These are phyloP conservation scores for Exophiala spinifera DNA, from an alignment of 2,329 filamentous ascomycete species.

Conservation along the genomic window DNA sequence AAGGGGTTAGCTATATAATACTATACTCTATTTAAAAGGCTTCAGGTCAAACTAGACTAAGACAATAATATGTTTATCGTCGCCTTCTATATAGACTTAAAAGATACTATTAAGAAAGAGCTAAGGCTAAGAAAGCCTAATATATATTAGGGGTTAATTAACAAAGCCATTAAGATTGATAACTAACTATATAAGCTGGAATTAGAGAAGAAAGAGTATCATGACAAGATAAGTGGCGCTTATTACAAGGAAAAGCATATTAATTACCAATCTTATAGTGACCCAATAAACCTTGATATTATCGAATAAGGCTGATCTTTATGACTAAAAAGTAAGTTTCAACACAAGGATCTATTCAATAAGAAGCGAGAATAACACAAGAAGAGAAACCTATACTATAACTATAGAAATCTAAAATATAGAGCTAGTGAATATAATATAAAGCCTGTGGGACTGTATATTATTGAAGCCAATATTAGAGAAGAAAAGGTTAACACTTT, in stretches of 20 bases:
- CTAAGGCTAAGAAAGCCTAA: neutral
- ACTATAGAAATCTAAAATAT: neutral
- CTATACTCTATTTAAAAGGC: too few species aligned
- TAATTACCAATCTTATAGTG: too few species aligned
- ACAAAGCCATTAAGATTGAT: neutral
- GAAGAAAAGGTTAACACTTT: neutral
- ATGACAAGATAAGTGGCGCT: neutral
- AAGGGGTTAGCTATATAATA: too few species aligned
- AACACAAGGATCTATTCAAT: neutral
- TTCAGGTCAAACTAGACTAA: neutral
- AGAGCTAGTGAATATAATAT: neutral
- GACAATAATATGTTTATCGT: too few species aligned
- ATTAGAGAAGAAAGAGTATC: neutral
- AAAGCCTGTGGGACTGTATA: neutral
- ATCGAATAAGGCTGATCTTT: neutral
- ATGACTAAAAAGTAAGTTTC: neutral
- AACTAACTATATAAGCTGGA: neutral
- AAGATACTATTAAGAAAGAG: neutral
- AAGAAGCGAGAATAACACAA: neutral
- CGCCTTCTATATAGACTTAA: neutral
- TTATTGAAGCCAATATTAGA: neutral
- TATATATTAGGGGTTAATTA: too few species aligned
- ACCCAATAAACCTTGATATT: too few species aligned
- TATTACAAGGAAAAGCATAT: neutral
- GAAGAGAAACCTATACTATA: neutral